Base-by-base conservation (phyloP, 2,329 filamentous ascomycete genomes). In the Colletotrichum filicis region DNA sequence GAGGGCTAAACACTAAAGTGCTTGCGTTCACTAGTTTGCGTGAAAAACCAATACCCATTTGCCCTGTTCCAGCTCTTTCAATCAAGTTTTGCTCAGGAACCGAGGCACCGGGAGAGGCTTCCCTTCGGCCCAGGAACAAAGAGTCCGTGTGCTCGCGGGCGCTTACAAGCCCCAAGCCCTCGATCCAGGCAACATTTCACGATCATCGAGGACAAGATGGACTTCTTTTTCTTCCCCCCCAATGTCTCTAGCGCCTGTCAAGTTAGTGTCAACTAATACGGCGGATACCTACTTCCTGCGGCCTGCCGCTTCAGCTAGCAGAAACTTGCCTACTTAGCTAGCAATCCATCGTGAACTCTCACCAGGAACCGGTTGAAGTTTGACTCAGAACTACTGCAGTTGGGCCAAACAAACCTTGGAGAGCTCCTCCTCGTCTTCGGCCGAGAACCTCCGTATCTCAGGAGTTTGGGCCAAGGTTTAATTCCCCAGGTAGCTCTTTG, bases 111-210 rank as follows among this genome's bases (percentile, higher is more conserved):
- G 42, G 59, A 32, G 59, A 62, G 37, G 30, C 53, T 56, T 56
- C 28, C 35, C 59, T 42, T 42, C 37, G 12, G 12, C 11, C 14
- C 30, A 62, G 56, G 52, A 59, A 69, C 66, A 70, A 73, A 72
- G 64, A 58, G 52, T 58, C 68, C 57, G 68, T 61, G 63, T 42
- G 12, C 16, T 49, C 16, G 16, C 42, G 42, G 35, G 49, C 62
- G 62, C 62, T 37, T 65, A 42, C 14, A 16, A 22, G 62, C 30
- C 22, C 8, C 49, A 8, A n/a, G 62, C 16, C 24, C 24, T 59
- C 65, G 65, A 72, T 72, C 42, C 55, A 63, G 42, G 42, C 42
- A 56, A 42, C n/a, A 26, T 59, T 60, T 66, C 46, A 12, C 59
- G 42, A 69, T 65, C 59, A 42, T 59, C 24, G 66, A 69, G 57